These are phyloP conservation scores for Sedum album DNA, from an alignment of 164 flowering plant species.

Conservation along the genomic window DNA sequence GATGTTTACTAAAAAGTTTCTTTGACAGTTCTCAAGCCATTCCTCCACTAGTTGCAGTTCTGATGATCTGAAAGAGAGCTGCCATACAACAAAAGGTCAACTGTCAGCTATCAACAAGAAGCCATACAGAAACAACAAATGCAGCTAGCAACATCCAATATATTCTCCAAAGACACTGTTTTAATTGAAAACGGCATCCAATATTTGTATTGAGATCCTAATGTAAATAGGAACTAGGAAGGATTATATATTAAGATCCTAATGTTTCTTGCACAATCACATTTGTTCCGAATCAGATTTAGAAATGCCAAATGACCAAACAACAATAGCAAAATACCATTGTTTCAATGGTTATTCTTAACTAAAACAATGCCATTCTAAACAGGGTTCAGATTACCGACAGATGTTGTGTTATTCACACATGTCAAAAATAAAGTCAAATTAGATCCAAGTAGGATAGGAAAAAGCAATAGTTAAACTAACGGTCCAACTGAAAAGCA, in stretches of 20 bases:
- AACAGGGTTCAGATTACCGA: neutral
- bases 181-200: neutral
- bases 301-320: neutral
- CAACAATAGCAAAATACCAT: too few species aligned
- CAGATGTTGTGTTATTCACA: neutral
- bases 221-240: neutral
- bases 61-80: conserved; percentile 12
- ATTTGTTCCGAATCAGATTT: neutral
- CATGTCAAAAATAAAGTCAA: neutral
- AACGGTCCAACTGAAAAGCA: too few species aligned
- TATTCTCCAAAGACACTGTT: neutral
- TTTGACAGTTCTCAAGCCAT: neutral
- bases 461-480: too few species aligned
- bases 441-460: neutral
- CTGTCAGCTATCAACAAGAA: neutral
- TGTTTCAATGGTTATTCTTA: neutral
- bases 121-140: neutral
- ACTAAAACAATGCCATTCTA: neutral
- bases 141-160: neutral
- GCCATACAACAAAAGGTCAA: neutral
- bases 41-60: conserved; percentile 9
- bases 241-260: too few species aligned
- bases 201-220: too few species aligned
- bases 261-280: neutral
- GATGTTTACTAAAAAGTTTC: neutral